phyloP scores from a whole-genome alignment of 2,329 filamentous ascomycete species.

The Celoporthe dispersa region DNA sequence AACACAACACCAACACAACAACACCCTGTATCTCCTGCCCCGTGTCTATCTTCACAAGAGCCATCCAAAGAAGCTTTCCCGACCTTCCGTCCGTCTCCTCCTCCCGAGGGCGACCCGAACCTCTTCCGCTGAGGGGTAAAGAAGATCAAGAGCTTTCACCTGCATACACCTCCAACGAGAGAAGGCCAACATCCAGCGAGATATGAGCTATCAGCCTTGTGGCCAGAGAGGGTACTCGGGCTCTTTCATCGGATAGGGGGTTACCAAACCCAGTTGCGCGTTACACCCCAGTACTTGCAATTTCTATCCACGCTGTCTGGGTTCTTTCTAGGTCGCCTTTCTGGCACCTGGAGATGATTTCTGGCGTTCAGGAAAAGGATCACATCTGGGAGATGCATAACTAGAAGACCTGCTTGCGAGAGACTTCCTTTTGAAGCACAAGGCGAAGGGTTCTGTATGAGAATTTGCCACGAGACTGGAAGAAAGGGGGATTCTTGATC shows the following conservation, averaged over 20 bases:
- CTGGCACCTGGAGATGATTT: slow-evolving; percentile 13
- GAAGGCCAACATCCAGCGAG: slow-evolving; percentile 2
- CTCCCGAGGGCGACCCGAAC: slow-evolving; percentile 28
- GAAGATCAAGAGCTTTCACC: slow-evolving; percentile 19
- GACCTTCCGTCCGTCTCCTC: slow-evolving; percentile 27
- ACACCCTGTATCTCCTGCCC: slow-evolving; percentile 22
- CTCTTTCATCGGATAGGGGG: slow-evolving; percentile 14
- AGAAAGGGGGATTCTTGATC: neutral
- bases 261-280: slow-evolving; percentile 18
- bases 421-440: neutral
- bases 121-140: slow-evolving; percentile 26
- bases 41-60: slow-evolving; percentile 20
- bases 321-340: neutral
- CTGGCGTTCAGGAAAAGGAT: slow-evolving; percentile 20
- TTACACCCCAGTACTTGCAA: slow-evolving; percentile 8
- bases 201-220: neutral
- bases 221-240: slow-evolving; percentile 14
- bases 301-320: neutral
- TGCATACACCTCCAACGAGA: neutral
- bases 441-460: slow-evolving; percentile 11
- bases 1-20: slow-evolving; percentile 6
- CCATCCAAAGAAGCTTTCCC: slow-evolving; percentile 15
- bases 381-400: slow-evolving; percentile 1
- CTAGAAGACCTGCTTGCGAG: neutral
- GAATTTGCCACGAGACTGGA: slow-evolving; percentile 9